These are phyloP conservation scores for Leccinum griseonigrum DNA, from an alignment of 1,284 basidiomycete genomes.

Conservation along the genomic window DNA sequence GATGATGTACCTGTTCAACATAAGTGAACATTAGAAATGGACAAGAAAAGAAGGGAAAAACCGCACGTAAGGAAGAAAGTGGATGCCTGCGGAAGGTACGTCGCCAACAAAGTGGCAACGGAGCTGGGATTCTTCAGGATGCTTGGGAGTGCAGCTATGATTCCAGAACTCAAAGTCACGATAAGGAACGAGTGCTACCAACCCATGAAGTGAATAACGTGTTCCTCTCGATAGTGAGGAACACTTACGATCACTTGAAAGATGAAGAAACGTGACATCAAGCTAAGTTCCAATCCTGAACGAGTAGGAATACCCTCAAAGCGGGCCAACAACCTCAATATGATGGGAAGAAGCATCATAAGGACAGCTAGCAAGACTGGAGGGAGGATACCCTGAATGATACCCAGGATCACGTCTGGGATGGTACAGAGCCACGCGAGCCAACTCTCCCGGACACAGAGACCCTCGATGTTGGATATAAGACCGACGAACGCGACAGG, in stretches of 20 bases:
- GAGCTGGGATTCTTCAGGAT: slow-evolving; percentile 61
- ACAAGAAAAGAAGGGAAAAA: slow-evolving; percentile 12
- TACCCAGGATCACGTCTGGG: slow-evolving; percentile 65
- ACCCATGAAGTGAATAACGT: background rate
- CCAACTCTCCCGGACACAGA: slow-evolving; percentile 68
- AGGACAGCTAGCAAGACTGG: slow-evolving; percentile 83
- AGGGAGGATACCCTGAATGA: slow-evolving; percentile 90
- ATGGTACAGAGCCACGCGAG: slow-evolving; percentile 82
- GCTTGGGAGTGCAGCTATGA: slow-evolving; percentile 67
- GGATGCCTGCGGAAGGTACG: slow-evolving; percentile 79
- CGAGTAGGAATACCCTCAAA: slow-evolving; percentile 82
- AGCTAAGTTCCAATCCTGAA: slow-evolving; percentile 82
- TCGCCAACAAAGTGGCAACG: slow-evolving; percentile 67
- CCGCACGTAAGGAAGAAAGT: slow-evolving; percentile 93
- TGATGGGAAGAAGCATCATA: slow-evolving; percentile 88
- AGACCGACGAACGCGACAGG: slow-evolving; percentile 85
- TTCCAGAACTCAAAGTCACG: slow-evolving; percentile 79
- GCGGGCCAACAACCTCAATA: slow-evolving; percentile 73
- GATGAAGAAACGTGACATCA: slow-evolving; percentile 91
- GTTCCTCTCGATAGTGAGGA: background rate
- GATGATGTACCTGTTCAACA: slow-evolving; percentile 50
- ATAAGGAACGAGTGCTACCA: slow-evolving; percentile 84
- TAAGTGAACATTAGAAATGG: background rate
- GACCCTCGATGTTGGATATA: slow-evolving; percentile 77
- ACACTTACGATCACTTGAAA: slow-evolving; percentile 84